Evolutionary conservation across 2,329 filamentous ascomycete genomes (phyloP).

Genomic region (Fusarium multiceps): DNA sequence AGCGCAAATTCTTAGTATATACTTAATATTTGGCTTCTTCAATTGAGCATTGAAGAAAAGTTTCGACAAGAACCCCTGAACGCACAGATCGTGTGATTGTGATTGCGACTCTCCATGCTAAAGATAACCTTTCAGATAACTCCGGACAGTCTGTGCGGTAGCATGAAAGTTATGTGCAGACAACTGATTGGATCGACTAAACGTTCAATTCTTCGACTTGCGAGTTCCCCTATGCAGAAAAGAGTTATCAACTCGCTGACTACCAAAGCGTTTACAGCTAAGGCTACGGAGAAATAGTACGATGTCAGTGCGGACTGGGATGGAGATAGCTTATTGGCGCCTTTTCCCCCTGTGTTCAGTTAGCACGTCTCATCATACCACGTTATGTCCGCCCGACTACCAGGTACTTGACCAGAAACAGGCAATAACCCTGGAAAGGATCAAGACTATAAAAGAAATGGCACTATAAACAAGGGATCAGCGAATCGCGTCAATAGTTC

Average conservation of each 20-base stretch:
- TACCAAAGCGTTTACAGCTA: neutral
- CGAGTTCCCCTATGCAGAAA: neutral
- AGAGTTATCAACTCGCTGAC: neutral
- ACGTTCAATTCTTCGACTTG: neutral
- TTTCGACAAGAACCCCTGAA: neutral
- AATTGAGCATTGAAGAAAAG: neutral
- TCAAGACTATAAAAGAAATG: neutral
- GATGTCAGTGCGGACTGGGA: neutral
- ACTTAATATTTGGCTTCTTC: neutral
- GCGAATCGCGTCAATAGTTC: neutral
- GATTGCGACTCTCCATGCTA: neutral
- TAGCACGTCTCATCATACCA: neutral
- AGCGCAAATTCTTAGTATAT: neutral
- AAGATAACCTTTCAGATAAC: neutral
- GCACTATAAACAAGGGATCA: neutral
- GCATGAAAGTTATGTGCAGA: neutral
- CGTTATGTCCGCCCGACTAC: neutral
- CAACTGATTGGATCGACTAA: neutral
- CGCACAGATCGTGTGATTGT: neutral
- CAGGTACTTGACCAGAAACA: neutral
- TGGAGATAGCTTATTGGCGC: neutral
- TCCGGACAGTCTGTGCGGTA: neutral
- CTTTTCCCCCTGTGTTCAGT: neutral
- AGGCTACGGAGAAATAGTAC: neutral
- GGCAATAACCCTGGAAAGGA: neutral